Evolutionary conservation across 1,284 basidiomycete genomes (phyloP).

Genomic region (Vanrija sp.): DNA sequence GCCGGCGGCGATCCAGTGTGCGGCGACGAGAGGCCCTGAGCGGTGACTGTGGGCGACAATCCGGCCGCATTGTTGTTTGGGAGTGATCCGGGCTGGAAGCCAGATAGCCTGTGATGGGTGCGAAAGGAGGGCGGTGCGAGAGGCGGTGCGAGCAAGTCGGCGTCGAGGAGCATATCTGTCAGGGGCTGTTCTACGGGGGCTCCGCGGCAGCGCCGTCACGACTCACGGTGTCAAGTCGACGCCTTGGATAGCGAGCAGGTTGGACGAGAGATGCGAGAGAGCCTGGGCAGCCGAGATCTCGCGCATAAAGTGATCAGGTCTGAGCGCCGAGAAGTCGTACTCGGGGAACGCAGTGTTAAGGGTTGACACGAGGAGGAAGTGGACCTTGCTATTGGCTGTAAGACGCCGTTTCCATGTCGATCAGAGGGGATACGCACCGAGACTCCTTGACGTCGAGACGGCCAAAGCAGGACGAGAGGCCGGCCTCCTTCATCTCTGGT

Average conservation of each 20-base stretch:
- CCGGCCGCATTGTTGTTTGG: background rate
- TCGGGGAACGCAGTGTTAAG: constrained; percentile 97
- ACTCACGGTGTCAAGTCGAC: constrained; percentile 27
- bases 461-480: constrained; percentile 47
- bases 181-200: constrained; percentile 7
- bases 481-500: constrained; percentile 48
- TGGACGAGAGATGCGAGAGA: constrained; percentile 29
- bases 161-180: background rate
- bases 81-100: constrained; percentile 1
- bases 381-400: constrained; percentile 36
- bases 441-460: constrained; percentile 47
- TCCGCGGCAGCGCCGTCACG: constrained; percentile 3
- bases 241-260: constrained; percentile 27
- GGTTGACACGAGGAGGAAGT: constrained; percentile 81
- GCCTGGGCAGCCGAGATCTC: constrained; percentile 61
- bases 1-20: background rate
- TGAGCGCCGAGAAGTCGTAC: constrained; percentile 91
- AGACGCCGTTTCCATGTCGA: background rate
- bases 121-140: background rate
- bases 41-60: constrained; percentile 6
- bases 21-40: background rate
- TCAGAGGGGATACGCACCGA: constrained; percentile 27
- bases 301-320: constrained; percentile 85
- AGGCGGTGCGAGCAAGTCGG: background rate
- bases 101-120: constrained; percentile 3